Base-by-base conservation (phyloP, 345 rosid species). In the Lepidium didymum region DNA sequence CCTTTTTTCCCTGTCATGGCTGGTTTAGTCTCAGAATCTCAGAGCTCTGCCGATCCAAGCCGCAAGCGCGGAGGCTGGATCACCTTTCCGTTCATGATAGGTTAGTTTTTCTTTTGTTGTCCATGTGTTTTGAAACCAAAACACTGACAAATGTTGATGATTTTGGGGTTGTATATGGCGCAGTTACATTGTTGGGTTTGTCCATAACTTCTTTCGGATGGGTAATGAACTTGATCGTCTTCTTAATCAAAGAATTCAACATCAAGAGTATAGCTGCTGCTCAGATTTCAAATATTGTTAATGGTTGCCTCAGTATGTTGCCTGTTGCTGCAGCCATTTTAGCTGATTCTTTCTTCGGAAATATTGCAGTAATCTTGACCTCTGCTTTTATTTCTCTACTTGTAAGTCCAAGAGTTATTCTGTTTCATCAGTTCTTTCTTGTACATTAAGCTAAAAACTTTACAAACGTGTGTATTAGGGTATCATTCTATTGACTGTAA, bases 81-180 rank as follows among this genome's bases (percentile, higher is more conserved):
- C 18, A 81, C 91, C 23, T 77, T 83, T 52, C 81, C 85, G 7
- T 86, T 84, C 75, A 59, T 81, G 10, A 60, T 68, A 8, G 87
- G 87, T 84, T 49, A 34, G 65, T 15, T 12, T 57, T 35, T 44
- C 23, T 42, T 44, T 69, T 35, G 10, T 21, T 23, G 33, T 29
- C 33, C 7, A 27, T n/a, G 23, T 18, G 42, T 56, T 8, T 21
- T 2, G 5, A 18, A 36, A 3, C 16, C 18, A 41, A 18, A 42
- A 16, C 8, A 35, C 19, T 7, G 5, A 40, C 9, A 47, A 13
- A 33, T 62, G 38, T 23, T 46, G 21, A 7, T 23, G 12, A 15
- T 25, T 44, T 3, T 54, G 5, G 6, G 46, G 36, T 50, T 45
- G 15, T 42, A 21, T 25, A 10, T 12, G 19, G 19, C 25, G 45